Percentiles rank a stretch among this genome's conserved stretches.
phyloP scores from a whole-genome alignment of 192 early-diverging fungal genomes.

The Obelidium mucronatum region DNA sequence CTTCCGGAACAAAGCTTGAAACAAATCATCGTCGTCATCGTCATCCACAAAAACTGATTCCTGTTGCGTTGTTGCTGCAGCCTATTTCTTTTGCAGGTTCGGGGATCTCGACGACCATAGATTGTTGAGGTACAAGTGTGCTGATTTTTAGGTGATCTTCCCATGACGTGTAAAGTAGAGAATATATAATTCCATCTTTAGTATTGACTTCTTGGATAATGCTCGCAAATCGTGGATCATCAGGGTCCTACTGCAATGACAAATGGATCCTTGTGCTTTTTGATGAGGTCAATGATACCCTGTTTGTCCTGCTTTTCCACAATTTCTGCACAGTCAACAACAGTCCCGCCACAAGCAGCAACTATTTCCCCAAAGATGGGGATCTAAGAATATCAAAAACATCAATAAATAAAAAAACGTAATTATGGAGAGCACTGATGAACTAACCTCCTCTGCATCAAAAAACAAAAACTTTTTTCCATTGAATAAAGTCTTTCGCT shows the following conservation, averaged over 20 bases:
- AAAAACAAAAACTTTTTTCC: conserved; percentile 22
- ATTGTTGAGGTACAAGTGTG: neutral
- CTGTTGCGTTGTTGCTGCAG: neutral
- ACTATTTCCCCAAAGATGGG: neutral
- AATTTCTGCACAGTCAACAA: conserved; percentile 1
- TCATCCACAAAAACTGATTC: no score
- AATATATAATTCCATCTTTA: conserved; percentile 25
- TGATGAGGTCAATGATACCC: neutral
- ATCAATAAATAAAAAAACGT: no score
- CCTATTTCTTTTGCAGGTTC: neutral
- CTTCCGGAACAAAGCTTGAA: neutral
- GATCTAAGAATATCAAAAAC: neutral
- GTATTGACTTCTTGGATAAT: conserved; percentile 1
- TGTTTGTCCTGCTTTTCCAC: neutral
- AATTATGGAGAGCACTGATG: no score
- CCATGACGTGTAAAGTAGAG: neutral
- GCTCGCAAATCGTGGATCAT: neutral
- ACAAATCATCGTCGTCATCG: conserved; percentile 25
- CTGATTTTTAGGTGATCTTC: conserved; percentile 7
- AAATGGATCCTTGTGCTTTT: neutral
- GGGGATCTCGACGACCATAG: neutral
- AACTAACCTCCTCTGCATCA: conserved; percentile 4
- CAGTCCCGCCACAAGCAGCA: conserved; percentile 3
- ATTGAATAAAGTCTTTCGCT: neutral
- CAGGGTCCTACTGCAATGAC: neutral